Percentiles rank a stretch among this genome's conserved stretches.
These are phyloP conservation scores for Boletus subcaerulescens DNA, from an alignment of 768 basidiomycete species.

Conservation along the genomic window DNA sequence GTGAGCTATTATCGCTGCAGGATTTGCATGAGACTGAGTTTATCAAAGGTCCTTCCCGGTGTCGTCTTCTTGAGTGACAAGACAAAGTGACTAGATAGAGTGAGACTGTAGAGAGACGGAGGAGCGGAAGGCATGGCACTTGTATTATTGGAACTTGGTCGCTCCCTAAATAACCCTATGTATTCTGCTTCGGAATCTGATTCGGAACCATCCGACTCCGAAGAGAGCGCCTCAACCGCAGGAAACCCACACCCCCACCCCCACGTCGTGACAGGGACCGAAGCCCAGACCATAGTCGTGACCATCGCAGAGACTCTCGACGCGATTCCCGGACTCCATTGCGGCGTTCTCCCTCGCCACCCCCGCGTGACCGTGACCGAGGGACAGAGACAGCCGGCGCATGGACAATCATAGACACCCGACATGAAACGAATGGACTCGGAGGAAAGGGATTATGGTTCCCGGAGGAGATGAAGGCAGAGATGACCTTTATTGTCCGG, in stretches of 20 bases:
- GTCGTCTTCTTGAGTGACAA: conserved; percentile 90
- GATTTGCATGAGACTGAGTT: conserved; percentile 13
- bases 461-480: conserved; percentile 18
- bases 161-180: conserved; percentile 5
- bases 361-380: conserved; percentile 22
- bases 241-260: conserved; percentile 32
- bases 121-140: not conserved
- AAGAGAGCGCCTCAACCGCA: conserved; percentile 26
- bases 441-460: conserved; percentile 20
- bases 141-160: conserved; percentile 14
- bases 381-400: conserved; percentile 18
- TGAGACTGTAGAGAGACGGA: conserved; percentile 11
- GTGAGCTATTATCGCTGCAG: conserved; percentile 38
- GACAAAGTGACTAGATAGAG: conserved; percentile 22
- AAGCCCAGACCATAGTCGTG: conserved; percentile 20
- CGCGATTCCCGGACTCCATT: conserved; percentile 19
- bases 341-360: too few species aligned
- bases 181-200: too few species aligned
- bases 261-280: conserved; percentile 28
- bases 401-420: conserved; percentile 22
- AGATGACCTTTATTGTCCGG: too few species aligned
- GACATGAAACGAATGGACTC: conserved; percentile 21
- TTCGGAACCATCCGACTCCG: too few species aligned
- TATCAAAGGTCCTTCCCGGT: conserved; percentile 75
- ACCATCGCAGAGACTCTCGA: conserved; percentile 15